These are phyloP conservation scores for Aspergillus incahuasiensis DNA, from an alignment of 495 filamentous ascomycete genomes.

Conservation along the genomic window DNA sequence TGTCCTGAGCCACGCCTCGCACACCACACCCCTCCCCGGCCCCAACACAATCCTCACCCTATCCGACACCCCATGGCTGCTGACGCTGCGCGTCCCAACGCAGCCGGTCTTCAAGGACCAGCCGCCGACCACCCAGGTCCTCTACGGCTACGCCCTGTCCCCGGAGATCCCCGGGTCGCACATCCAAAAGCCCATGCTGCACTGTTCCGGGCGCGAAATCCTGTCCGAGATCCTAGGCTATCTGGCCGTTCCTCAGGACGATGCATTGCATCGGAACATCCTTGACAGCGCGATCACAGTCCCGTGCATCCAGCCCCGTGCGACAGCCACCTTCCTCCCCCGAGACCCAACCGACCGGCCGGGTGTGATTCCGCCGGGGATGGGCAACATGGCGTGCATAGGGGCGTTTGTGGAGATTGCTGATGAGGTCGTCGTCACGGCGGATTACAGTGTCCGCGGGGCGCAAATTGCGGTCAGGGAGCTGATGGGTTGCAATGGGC, in stretches of 20 bases:
- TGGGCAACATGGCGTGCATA: slow-evolving; percentile 36
- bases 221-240: slow-evolving; percentile 34
- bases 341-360: slow-evolving; percentile 29
- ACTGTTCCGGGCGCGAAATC: slow-evolving; percentile 40
- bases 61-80: slow-evolving; percentile 33
- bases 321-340: slow-evolving; percentile 28
- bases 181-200: slow-evolving; percentile 37
- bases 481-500: slow-evolving; percentile 30
- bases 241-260: slow-evolving; percentile 16
- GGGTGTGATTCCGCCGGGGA: slow-evolving; percentile 30
- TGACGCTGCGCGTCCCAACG: slow-evolving; percentile 32
- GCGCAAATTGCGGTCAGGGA: slow-evolving; percentile 38
- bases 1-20: slow-evolving; percentile 10
- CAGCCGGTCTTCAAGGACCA: slow-evolving; percentile 40
- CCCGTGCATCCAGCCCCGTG: slow-evolving; percentile 33
- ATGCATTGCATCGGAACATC: slow-evolving; percentile 7
- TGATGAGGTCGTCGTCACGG: slow-evolving; percentile 35
- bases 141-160: slow-evolving; percentile 40
- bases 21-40: slow-evolving; percentile 25
- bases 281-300: slow-evolving; percentile 24
- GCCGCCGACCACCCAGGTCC: slow-evolving; percentile 23
- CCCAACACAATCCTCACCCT: slow-evolving; percentile 31
- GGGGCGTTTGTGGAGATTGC: slow-evolving; percentile 43
- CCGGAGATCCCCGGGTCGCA: slow-evolving; percentile 29
- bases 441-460: slow-evolving; percentile 40